These are phyloP conservation scores for Pseudophaeomoniella oleicola DNA, from an alignment of 2,329 filamentous ascomycete species.

Conservation along the genomic window DNA sequence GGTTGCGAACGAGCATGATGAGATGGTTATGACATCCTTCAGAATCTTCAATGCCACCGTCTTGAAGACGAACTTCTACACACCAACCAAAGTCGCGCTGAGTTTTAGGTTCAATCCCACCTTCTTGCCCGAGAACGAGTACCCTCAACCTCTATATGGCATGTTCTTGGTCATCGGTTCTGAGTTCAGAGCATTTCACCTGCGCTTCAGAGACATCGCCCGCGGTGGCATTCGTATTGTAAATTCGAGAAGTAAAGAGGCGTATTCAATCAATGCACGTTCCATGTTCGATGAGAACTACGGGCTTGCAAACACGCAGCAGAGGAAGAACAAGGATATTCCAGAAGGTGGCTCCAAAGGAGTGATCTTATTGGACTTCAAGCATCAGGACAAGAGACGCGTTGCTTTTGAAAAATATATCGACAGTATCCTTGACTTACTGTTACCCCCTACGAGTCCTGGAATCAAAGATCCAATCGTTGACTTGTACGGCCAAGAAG, in stretches of 20 bases:
- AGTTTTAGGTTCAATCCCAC: constrained; percentile 85
- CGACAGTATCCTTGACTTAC: constrained; percentile 89
- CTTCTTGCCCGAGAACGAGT: constrained; percentile 84
- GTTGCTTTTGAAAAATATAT: constrained; percentile 99
- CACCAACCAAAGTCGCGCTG: constrained; percentile 92
- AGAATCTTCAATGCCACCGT: constrained; percentile 86
- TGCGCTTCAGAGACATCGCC: constrained; percentile 93
- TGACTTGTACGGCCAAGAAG: constrained; percentile 83
- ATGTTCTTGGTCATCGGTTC: constrained; percentile 99
- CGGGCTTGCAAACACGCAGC: constrained; percentile 92
- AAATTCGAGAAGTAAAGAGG: constrained; percentile 91
- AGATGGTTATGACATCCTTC: constrained; percentile 97
- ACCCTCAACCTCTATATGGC: constrained; percentile 82
- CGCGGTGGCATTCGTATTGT: constrained; percentile 97
- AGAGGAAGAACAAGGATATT: constrained; percentile 99
- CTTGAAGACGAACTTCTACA: constrained; percentile 96
- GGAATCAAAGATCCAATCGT: constrained; percentile 99
- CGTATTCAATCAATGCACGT: constrained; percentile 89
- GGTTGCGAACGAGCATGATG: constrained; percentile 85
- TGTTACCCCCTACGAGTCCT: constrained; percentile 76
- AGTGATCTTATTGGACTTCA: constrained; percentile 83
- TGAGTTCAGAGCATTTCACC: constrained; percentile 91
- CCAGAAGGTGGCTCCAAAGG: constrained; percentile 97
- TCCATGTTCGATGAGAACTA: constrained; percentile 99
- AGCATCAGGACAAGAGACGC: constrained; percentile 81